Base-by-base conservation (phyloP, 2,329 filamentous ascomycete species). In the Fusarium chuoi region DNA sequence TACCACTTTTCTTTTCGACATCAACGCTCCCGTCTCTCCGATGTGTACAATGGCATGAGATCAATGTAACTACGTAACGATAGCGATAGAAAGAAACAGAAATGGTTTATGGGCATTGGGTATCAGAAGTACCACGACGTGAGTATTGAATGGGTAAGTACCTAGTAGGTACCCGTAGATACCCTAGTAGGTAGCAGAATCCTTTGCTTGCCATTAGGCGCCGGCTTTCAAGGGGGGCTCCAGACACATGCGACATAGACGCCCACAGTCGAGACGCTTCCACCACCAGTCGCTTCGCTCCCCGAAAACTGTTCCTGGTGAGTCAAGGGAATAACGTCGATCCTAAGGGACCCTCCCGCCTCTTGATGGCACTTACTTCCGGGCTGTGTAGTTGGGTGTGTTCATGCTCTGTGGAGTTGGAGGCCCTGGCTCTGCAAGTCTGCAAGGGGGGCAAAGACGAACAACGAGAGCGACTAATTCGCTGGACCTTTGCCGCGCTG, bases 181-280 rank as follows among this genome's bases (percentile, higher is more conserved):
- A 33, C 30, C 28, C 45, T 15, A 22, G 26, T 51, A 52, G 17
- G 49, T 12, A 36, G 15, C 38, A 57, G 35, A 51, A 48, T 28
- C 28, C 36, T 41, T 28, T 54, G 33, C 36, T 49, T 28, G n/a
- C 45, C 57, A 35, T 69, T 74, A 75, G 71, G 71, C 71, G 71
- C 71, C 63, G 30, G 36, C 46, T 51, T 35, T 45, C 55, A 65
- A 45, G 44, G 59, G 71, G 54, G 45, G 44, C 56, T 46, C 71
- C 71, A 60, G 63, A 65, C 68, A 71, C 71, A 74, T 74, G 71
- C 59, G 71, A 75, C 71, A 60, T 74, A 74, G 68, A 73, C 71
- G 71, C 71, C 71, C 71, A 74, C 59, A 74, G 68, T 69, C 71
- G 71, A 74, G 71, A 74, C 71, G 68, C 71, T 69, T 57, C 71